Conservation (phyloP, 108 stramenopile genomes). For the Epithemia pelagica region DNA sequence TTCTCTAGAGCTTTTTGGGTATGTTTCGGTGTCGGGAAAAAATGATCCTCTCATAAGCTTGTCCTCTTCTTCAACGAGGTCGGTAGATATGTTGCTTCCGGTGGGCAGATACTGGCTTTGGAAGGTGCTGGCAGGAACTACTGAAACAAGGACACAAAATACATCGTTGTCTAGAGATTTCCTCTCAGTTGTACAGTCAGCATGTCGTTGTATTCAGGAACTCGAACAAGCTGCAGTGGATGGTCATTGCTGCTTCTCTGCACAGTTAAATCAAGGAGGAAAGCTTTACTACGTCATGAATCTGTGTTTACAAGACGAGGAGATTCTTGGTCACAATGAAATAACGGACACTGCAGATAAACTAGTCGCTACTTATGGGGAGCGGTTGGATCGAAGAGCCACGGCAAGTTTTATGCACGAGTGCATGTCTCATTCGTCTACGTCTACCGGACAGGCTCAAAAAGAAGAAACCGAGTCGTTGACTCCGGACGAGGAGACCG, state of each 20-base stretch:
- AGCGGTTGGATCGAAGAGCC: neutral
- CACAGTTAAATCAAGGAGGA: conserved; percentile 25
- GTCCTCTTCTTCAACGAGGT: neutral
- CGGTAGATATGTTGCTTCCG: conserved; percentile 26
- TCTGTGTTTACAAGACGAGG: conserved; percentile 62
- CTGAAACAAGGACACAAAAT: conserved; percentile 13
- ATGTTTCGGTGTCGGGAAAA: neutral
- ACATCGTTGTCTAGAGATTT: conserved; percentile 16
- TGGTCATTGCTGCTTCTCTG: neutral
- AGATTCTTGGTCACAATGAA: conserved; percentile 37
- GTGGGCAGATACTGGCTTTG: conserved; percentile 75
- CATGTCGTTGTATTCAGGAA: conserved; percentile 38
- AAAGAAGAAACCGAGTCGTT: neutral
- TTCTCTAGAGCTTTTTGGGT: neutral
- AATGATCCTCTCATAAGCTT: neutral
- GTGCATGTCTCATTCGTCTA: conserved; percentile 23
- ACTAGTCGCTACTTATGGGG: conserved; percentile 21
- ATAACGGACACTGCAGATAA: conserved; percentile 11
- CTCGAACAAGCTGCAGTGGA: conserved; percentile 31
- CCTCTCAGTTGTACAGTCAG: conserved; percentile 29
- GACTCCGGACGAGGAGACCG: neutral
- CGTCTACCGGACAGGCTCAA: conserved; percentile 2
- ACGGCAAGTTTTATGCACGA: conserved; percentile 9
- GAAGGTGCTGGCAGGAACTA: conserved; percentile 43
- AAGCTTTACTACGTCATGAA: conserved; percentile 78